Conservation (phyloP, 2,329 filamentous ascomycete species). For the Xylaria sp. region DNA sequence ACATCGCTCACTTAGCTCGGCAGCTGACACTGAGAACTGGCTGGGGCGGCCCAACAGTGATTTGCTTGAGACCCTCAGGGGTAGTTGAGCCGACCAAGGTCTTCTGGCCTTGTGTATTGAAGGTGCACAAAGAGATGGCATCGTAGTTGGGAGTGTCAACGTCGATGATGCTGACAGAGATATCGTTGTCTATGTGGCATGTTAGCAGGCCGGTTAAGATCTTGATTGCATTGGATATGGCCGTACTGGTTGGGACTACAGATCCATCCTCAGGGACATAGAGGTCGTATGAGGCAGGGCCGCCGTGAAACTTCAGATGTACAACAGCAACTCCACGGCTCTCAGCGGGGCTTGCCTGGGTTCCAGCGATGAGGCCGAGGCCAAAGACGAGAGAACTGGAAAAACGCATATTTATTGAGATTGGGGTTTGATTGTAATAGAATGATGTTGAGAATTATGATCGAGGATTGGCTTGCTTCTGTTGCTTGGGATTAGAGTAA, state of each 20-base stretch:
- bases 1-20: conserved; percentile 50
- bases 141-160: conserved; percentile 58
- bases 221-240: no score
- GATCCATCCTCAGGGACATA: conserved; percentile 56
- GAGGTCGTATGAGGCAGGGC: conserved; percentile 55
- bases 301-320: conserved; percentile 58
- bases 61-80: conserved; percentile 50
- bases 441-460: background rate
- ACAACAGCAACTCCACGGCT: conserved; percentile 50
- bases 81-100: conserved; percentile 49
- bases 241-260: conserved; percentile 52
- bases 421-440: background rate
- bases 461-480: background rate
- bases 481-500: background rate
- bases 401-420: conserved; percentile 39
- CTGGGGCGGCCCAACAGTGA: conserved; percentile 58
- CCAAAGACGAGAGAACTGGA: conserved; percentile 28
- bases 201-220: conserved; percentile 10
- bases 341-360: conserved; percentile 41
- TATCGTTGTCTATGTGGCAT: conserved; percentile 50
- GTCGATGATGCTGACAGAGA: conserved; percentile 55
- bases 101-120: conserved; percentile 52
- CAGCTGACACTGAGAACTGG: conserved; percentile 57
- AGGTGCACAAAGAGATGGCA: conserved; percentile 56
- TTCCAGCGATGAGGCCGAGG: conserved; percentile 38